Conservation (phyloP, 148 eudicot genomes). For the Rhododendron williamsianum region DNA sequence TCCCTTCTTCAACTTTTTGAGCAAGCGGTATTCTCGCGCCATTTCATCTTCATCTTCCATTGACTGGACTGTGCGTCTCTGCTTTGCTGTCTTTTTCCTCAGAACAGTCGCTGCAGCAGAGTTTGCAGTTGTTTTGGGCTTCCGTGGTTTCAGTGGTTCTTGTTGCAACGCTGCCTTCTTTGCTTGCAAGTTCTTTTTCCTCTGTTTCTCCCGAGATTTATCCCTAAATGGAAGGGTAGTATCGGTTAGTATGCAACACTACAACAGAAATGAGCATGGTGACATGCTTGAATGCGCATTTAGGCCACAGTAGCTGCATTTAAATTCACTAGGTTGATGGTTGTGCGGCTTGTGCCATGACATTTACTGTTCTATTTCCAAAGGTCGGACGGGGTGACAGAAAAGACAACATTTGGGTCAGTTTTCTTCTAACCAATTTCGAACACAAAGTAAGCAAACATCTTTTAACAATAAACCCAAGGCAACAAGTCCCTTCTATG, state of each 20-base stretch:
- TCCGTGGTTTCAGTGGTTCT: constrained; percentile 32
- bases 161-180: constrained; percentile 53
- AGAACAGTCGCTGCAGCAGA: constrained; percentile 22
- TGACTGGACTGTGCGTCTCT: constrained; percentile 70
- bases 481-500: background rate
- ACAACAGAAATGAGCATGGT: background rate
- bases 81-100: constrained; percentile 83
- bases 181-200: constrained; percentile 68
- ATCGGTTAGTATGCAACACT: background rate
- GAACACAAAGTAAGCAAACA: background rate
- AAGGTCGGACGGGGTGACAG: background rate
- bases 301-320: background rate
- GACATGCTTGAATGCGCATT: background rate
- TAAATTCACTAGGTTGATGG: background rate
- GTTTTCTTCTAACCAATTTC: background rate
- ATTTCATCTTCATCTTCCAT: constrained; percentile 82
- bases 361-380: background rate
- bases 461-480: background rate
- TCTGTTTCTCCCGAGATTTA: constrained; percentile 94
- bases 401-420: background rate
- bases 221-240: constrained; percentile 41
- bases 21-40: constrained; percentile 57
- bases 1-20: constrained; percentile 81
- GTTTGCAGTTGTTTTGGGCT: constrained; percentile 35
- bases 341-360: background rate